Base-by-base conservation (phyloP, 106 monocot species). In the Apostasia ramifera region DNA sequence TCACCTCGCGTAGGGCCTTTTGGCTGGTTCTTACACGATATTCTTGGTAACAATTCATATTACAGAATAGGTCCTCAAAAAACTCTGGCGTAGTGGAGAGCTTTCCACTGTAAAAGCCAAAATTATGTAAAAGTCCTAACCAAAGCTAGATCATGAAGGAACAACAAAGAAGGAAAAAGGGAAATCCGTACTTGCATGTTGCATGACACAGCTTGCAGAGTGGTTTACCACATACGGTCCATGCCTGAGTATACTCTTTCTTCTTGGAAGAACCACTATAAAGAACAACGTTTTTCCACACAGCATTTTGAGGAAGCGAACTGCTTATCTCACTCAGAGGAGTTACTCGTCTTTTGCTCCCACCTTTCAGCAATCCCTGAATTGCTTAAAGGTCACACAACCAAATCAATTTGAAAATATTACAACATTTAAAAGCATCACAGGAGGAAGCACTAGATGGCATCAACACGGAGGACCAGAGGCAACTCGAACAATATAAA, bases 1-100 rank as follows among this genome's bases (percentile, higher is more conserved):
- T 61, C 10, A 97, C 95, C 84, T 83, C 77, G 57, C 97, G 92
- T 68, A 92, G 85, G 53, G 81, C 80, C 64, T 75, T 81, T 74
- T 78, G 83, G 65, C 87, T 92, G 5, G 92, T 92, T 81, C 97
- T 82, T 42, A 90, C 78, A 12, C 97, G 75, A 67, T 77, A 98
- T 69, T 92, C 87, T 46, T 87, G 81, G 61, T 70, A 92, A 66
- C 97, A 98, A 65, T 73, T 73, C 67, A 98, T 68, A 40, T 76
- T 81, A 68, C 97, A 98, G 71, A 98, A 98, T 14, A 98, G 70
- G 76, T 98, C 97, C 61, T 98, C 97, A 82, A 98, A 90, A 70
- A 77, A 98, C 76, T 98, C 92, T 52, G 97, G 97, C 12, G 72
- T 48, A 77, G 79, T 90, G 38, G 87, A 84, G 66, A 98, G 85